These are phyloP conservation scores for Apiospora malaysiana DNA, from an alignment of 2,329 filamentous ascomycete genomes.

Conservation along the genomic window DNA sequence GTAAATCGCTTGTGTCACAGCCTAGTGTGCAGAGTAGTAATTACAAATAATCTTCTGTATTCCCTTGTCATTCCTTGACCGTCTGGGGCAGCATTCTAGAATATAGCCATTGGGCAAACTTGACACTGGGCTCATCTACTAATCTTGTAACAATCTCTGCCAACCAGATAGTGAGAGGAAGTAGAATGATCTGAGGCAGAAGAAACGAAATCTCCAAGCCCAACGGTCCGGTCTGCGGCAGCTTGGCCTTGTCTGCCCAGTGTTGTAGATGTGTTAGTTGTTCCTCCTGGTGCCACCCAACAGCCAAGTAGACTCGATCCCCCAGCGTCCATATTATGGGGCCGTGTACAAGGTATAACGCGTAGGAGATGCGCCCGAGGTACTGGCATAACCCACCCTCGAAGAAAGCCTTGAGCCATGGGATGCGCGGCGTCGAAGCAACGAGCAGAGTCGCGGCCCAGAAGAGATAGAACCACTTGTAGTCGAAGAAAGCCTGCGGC, in stretches of 20 bases:
- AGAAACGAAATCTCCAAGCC: constrained; percentile 68
- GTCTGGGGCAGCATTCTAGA: constrained; percentile 20
- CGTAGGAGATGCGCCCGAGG: constrained; percentile 66
- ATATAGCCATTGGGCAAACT: constrained; percentile 63
- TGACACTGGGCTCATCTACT: constrained; percentile 66
- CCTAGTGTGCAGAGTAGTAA: background rate
- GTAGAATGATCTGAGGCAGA: constrained; percentile 62
- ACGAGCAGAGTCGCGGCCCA: constrained; percentile 64
- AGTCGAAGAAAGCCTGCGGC: constrained; percentile 68
- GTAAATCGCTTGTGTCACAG: too few relatives aligned
- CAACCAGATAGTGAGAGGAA: constrained; percentile 64
- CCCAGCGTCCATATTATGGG: constrained; percentile 65
- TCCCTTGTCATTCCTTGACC: background rate
- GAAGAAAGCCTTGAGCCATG: constrained; percentile 63
- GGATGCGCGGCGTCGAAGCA: constrained; percentile 60
- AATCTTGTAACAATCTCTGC: constrained; percentile 61
- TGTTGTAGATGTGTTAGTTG: constrained; percentile 57
- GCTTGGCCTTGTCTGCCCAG: constrained; percentile 62
- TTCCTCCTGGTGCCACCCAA: constrained; percentile 58
- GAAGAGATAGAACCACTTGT: constrained; percentile 73
- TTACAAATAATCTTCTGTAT: too few relatives aligned
- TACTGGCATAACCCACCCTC: constrained; percentile 65
- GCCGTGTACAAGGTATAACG: constrained; percentile 69
- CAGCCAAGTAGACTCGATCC: constrained; percentile 67
- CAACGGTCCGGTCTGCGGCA: constrained; percentile 61